Conservation (phyloP, 73 alveolate species). For the Breviolum minutum region DNA sequence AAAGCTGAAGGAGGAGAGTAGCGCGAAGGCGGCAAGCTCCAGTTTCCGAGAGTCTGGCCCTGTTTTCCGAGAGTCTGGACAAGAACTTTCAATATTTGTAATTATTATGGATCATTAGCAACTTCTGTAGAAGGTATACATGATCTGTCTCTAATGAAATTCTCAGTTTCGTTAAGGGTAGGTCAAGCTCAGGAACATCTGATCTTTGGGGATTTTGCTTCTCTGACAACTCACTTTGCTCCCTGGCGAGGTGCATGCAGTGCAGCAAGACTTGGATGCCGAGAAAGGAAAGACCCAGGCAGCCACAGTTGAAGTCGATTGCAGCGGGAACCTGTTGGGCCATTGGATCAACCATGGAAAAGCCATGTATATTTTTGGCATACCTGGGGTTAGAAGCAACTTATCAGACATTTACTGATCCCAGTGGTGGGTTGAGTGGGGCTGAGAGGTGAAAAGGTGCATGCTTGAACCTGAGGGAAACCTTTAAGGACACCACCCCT, state of each 20-base stretch:
- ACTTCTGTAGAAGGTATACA: neutral
- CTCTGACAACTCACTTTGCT: neutral
- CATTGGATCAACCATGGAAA: neutral
- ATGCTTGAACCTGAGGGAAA: no score
- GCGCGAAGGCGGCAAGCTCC: slow-evolving; percentile 8
- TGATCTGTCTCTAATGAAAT: neutral
- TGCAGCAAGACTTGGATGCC: slow-evolving; percentile 9
- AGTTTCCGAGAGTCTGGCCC: neutral
- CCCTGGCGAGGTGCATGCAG: neutral
- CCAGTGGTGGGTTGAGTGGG: neutral
- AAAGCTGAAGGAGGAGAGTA: slow-evolving; percentile 66
- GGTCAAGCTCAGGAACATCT: neutral
- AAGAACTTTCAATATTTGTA: neutral
- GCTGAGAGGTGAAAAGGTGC: neutral
- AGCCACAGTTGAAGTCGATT: neutral
- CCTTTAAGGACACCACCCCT: no score
- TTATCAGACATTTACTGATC: no score
- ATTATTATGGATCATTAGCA: neutral
- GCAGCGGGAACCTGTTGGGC: neutral
- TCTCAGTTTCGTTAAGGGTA: neutral
- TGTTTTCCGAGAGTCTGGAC: neutral
- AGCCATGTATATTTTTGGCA: no score
- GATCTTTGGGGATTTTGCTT: neutral
- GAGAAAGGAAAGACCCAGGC: neutral
- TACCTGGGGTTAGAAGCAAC: no score